These are phyloP conservation scores for Alternaria dauci DNA, from an alignment of 2,329 filamentous ascomycete species.

Conservation along the genomic window DNA sequence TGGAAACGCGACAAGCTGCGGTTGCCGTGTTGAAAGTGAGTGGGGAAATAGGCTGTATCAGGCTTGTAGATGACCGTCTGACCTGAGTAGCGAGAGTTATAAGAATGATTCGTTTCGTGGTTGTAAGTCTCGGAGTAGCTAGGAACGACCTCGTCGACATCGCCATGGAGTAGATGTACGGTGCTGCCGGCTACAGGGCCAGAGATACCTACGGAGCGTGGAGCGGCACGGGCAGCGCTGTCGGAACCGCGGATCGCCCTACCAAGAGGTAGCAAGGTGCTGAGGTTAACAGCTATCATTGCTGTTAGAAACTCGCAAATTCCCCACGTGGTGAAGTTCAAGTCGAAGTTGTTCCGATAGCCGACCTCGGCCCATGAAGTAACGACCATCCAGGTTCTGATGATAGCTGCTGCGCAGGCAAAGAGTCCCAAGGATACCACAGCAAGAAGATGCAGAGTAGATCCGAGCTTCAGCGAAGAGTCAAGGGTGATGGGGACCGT, in stretches of 20 bases:
- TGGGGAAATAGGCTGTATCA: slow-evolving; percentile 17
- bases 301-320: slow-evolving; percentile 18
- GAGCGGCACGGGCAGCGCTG: background rate
- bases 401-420: slow-evolving; percentile 52
- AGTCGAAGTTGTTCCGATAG: slow-evolving; percentile 11
- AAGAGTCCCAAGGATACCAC: slow-evolving; percentile 51
- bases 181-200: slow-evolving; percentile 20
- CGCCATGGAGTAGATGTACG: slow-evolving; percentile 9
- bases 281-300: slow-evolving; percentile 14
- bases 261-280: slow-evolving; percentile 8
- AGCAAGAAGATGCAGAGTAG: slow-evolving; percentile 36
- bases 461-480: slow-evolving; percentile 2
- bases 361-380: slow-evolving; percentile 12
- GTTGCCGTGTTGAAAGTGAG: background rate
- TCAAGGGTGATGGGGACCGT: slow-evolving; percentile 2
- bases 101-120: background rate
- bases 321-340: slow-evolving; percentile 8
- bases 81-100: slow-evolving; percentile 18
- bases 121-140: background rate
- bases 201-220: slow-evolving; percentile 2
- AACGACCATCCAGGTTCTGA: slow-evolving; percentile 38
- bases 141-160: slow-evolving; percentile 10
- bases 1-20: slow-evolving; percentile 27
- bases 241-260: background rate
- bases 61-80: slow-evolving; percentile 26